A percentile compares a stretch with the other conserved stretches of the same genome.
Evolutionary conservation across 352 stramenopile genomes (phyloP).

Genomic region (Phytophthora nicotianae): DNA sequence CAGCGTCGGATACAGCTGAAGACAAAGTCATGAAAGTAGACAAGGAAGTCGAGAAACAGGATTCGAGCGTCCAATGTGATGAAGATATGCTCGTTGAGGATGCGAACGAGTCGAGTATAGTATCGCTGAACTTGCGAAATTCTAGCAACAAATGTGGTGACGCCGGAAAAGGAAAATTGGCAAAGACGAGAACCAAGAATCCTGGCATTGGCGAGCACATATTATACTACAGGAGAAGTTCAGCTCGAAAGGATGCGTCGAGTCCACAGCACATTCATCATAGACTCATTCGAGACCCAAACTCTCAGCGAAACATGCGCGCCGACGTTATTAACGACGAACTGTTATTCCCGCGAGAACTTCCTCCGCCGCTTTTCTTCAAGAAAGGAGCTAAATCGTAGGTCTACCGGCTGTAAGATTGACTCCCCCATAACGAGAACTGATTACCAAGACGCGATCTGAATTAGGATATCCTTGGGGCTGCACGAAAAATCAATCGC

Average conservation of each 20-base stretch:
- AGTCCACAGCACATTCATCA: slow-evolving; percentile 1
- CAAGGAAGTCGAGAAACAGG: slow-evolving; percentile 13
- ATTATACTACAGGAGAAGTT: slow-evolving; percentile 13
- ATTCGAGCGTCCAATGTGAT: slow-evolving; percentile 44
- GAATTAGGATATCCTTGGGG: too few relatives aligned
- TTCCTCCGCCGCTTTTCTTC: slow-evolving; percentile 56
- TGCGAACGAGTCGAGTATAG: not conserved
- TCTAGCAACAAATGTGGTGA: not conserved
- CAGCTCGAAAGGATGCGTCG: not conserved
- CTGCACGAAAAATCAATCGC: too few relatives aligned
- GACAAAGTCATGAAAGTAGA: not conserved
- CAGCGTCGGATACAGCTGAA: not conserved
- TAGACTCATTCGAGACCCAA: not conserved
- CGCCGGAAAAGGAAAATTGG: not conserved
- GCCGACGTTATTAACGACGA: slow-evolving; percentile 2
- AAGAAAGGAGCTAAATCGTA: slow-evolving; percentile 35
- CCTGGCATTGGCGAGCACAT: not conserved
- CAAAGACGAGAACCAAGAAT: not conserved
- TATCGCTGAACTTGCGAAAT: not conserved
- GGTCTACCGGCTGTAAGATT: not conserved
- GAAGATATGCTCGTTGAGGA: slow-evolving; percentile 18
- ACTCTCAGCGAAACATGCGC: not conserved
- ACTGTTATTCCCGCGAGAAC: slow-evolving; percentile 28
- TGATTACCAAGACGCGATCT: slow-evolving; percentile 12
- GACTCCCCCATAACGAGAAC: not conserved